Percentiles rank a stretch among this genome's conserved stretches.
phyloP scores from a whole-genome alignment of 768 basidiomycete genomes.

The Sistotremastrum suecicum region DNA sequence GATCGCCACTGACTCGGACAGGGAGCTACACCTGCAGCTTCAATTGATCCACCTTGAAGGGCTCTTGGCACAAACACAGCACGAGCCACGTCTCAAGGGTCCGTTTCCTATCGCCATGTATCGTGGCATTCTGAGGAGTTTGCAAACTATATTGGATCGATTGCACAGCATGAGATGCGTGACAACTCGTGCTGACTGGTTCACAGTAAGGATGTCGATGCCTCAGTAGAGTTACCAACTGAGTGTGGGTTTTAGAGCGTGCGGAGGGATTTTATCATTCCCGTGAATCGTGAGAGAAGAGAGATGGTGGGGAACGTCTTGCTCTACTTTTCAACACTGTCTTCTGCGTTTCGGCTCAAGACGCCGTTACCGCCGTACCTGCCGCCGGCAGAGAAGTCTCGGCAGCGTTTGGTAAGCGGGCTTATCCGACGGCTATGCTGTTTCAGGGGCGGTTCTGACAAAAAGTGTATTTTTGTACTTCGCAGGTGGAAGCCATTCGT shows the following conservation, averaged over 20 bases:
- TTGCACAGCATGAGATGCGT: constrained; percentile 95
- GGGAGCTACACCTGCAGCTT: constrained; percentile 92
- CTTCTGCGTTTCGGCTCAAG: constrained; percentile 70
- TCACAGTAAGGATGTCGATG: constrained; percentile 37
- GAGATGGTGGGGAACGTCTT: constrained; percentile 96
- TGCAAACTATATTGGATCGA: constrained; percentile 77
- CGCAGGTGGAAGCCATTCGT: constrained; percentile 69
- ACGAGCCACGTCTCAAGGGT: constrained; percentile 91
- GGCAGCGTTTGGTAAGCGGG: constrained; percentile 53
- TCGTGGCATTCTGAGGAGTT: constrained; percentile 62
- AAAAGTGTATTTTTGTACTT: neutral
- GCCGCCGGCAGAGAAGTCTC: constrained; percentile 80
- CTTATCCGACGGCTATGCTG: neutral
- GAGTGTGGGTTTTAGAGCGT: constrained; percentile 41
- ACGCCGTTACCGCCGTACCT: constrained; percentile 93
- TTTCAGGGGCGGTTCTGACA: neutral
- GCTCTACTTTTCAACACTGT: constrained; percentile 70
- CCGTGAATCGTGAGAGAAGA: constrained; percentile 76
- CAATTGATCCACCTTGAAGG: constrained; percentile 77
- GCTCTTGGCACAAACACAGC: constrained; percentile 75
- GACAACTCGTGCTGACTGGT: constrained; percentile 93
- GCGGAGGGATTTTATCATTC: constrained; percentile 74
- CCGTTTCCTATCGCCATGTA: constrained; percentile 85
- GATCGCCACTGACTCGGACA: constrained; percentile 16
- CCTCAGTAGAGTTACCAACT: neutral